A percentile compares a stretch with the other conserved stretches of the same genome.
Conservation (phyloP, 805 yeast genomes). For the Saccharomycopsis fermentans region DNA sequence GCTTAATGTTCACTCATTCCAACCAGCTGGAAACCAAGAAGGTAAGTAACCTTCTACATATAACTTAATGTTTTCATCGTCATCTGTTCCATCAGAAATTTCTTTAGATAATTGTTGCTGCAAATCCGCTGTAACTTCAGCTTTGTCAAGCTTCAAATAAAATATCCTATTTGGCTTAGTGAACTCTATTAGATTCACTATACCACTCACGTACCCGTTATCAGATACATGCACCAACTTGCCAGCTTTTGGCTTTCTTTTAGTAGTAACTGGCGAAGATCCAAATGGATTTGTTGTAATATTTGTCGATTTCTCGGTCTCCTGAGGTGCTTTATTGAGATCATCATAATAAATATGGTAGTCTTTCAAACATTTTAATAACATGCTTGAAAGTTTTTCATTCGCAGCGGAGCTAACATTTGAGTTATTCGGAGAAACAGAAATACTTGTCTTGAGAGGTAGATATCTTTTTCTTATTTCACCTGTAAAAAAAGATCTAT, state of each 20-base stretch:
- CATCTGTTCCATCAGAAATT: constrained; percentile 8
- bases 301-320: background rate
- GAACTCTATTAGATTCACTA: constrained; percentile 10
- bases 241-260: constrained; percentile 6
- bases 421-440: constrained; percentile 3
- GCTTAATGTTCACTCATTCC: background rate
- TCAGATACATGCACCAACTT: constrained; percentile 1
- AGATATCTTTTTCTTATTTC: constrained; percentile 72
- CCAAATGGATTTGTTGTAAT: constrained; percentile 13
- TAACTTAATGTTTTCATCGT: constrained; percentile 23
- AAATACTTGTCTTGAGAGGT: constrained; percentile 43
- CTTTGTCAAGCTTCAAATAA: constrained; percentile 11
- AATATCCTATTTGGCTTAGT: constrained; percentile 12
- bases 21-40: constrained; percentile 62
- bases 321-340: background rate
- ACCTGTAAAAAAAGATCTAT: constrained; percentile 77
- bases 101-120: constrained; percentile 1
- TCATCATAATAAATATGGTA: constrained; percentile 6
- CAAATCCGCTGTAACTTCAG: constrained; percentile 15
- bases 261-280: background rate
- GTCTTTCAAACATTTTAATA: background rate
- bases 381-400: constrained; percentile 5
- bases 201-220: constrained; percentile 8
- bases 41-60: constrained; percentile 49
- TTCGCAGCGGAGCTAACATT: constrained; percentile 1